A percentile compares a stretch with the other conserved stretches of the same genome.
Conservation (phyloP, 129 eudicot genomes). For the Pittosporum tobira region DNA sequence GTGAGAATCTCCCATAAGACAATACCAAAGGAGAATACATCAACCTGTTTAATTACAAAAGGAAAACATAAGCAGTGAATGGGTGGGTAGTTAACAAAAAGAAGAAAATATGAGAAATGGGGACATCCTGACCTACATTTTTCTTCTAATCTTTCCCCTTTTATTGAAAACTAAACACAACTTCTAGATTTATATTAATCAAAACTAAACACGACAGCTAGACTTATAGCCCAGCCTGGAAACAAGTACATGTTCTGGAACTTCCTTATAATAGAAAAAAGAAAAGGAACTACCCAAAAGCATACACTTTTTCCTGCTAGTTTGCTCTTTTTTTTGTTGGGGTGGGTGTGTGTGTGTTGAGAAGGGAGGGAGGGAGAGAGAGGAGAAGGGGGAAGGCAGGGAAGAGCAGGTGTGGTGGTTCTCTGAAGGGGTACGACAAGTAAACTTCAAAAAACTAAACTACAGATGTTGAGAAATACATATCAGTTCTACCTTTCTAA, state of each 20-base stretch:
- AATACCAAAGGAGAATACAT: constrained; percentile 87
- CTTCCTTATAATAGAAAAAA: neutral
- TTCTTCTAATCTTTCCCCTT: neutral
- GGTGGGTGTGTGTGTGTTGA: neutral
- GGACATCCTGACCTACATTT: neutral
- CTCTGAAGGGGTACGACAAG: too few species aligned
- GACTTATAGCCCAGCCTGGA: neutral
- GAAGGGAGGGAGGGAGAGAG: too few species aligned
- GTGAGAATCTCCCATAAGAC: constrained; percentile 95
- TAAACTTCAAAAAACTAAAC: too few species aligned
- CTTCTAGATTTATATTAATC: neutral
- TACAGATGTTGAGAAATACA: too few species aligned
- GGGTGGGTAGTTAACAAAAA: neutral
- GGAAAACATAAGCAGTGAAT: constrained; percentile 4
- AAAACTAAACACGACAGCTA: neutral
- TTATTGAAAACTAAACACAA: neutral
- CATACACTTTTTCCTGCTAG: neutral
- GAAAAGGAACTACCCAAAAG: neutral
- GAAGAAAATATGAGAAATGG: neutral
- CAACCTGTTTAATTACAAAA: constrained; percentile 45
- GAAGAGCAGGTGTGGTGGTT: too few species aligned
- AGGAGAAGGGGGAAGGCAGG: too few species aligned
- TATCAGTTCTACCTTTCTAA: too few species aligned
- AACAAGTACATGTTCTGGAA: neutral
- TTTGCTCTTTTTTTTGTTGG: neutral